A percentile compares a stretch with the other conserved stretches of the same genome.
These are phyloP conservation scores for Blastobotrys capitulatus DNA, from an alignment of 1,139 yeast species.

Conservation along the genomic window DNA sequence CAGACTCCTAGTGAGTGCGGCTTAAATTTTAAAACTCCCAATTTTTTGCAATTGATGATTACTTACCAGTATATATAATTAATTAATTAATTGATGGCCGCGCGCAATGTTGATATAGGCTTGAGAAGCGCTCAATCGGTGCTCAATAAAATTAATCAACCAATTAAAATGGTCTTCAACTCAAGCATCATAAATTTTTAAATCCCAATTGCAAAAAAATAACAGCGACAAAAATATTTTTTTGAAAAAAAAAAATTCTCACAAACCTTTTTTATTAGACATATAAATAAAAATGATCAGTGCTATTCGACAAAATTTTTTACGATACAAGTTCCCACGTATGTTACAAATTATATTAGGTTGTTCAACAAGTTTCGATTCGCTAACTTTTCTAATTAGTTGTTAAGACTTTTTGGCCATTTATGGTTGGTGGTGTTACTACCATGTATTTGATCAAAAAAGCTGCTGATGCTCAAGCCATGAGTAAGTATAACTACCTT, in stretches of 20 bases:
- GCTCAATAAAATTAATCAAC: too few species aligned
- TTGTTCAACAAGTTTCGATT: not conserved
- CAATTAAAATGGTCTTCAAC: too few species aligned
- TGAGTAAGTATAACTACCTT: conserved; percentile 34
- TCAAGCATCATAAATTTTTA: too few species aligned
- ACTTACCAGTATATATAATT: too few species aligned
- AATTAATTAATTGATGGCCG: too few species aligned
- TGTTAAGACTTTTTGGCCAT: conserved; percentile 64
- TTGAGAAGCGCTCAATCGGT: too few species aligned
- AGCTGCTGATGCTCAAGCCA: conserved; percentile 47
- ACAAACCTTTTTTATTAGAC: not conserved
- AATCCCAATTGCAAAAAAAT: too few species aligned
- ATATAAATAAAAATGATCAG: not conserved
- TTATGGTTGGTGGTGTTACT: conserved; percentile 55
- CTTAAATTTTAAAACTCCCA: too few species aligned
- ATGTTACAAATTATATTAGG: not conserved
- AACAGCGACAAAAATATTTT: not conserved
- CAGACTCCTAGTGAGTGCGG: too few species aligned
- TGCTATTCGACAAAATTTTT: not conserved
- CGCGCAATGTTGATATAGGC: too few species aligned
- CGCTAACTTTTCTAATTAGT: conserved; percentile 3
- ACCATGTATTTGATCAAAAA: conserved; percentile 53
- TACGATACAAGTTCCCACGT: conserved; percentile 15
- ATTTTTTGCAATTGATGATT: too few species aligned
- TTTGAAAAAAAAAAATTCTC: not conserved